Evolutionary conservation across 805 yeast genomes (phyloP).

Genomic region (Spathaspora hagerdaliae): DNA sequence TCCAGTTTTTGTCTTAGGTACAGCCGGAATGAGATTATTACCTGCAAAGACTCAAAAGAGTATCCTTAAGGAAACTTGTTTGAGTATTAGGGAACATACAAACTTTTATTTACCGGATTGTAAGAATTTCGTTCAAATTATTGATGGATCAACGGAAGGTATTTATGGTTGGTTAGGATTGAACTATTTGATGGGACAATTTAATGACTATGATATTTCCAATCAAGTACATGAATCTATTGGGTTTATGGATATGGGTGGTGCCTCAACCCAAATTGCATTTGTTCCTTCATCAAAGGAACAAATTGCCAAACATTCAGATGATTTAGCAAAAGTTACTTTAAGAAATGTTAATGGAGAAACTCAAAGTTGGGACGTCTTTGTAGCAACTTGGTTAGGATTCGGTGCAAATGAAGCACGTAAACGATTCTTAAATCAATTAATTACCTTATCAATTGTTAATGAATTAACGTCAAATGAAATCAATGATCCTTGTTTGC

Average conservation of each 20-base stretch:
- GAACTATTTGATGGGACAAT: constrained; percentile 72
- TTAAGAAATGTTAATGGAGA: constrained; percentile 70
- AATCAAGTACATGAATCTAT: constrained; percentile 50
- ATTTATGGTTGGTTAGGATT: constrained; percentile 93
- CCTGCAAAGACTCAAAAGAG: constrained; percentile 48
- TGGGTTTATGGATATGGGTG: constrained; percentile 99
- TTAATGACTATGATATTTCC: constrained; percentile 44
- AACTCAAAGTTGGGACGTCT: constrained; percentile 73
- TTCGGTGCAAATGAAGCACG: constrained; percentile 97
- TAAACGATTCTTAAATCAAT: constrained; percentile 57
- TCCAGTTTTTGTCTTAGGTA: constrained; percentile 87
- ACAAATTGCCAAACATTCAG: constrained; percentile 62
- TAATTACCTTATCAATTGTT: constrained; percentile 33
- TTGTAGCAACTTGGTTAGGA: constrained; percentile 96
- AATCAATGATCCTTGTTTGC: constrained; percentile 77
- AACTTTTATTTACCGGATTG: constrained; percentile 59
- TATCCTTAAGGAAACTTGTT: constrained; percentile 61
- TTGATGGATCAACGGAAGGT: constrained; percentile 95
- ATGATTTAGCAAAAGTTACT: constrained; percentile 66
- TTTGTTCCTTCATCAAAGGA: constrained; percentile 69
- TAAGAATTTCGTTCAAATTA: constrained; percentile 69
- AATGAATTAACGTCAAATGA: constrained; percentile 11
- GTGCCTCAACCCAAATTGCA: constrained; percentile 95
- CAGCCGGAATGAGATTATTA: constrained; percentile 93
- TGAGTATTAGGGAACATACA: constrained; percentile 48